Percentiles rank a stretch among this genome's conserved stretches.
These are phyloP conservation scores for Kalmusia sp. DNA, from an alignment of 2,329 filamentous ascomycete species.

Conservation along the genomic window DNA sequence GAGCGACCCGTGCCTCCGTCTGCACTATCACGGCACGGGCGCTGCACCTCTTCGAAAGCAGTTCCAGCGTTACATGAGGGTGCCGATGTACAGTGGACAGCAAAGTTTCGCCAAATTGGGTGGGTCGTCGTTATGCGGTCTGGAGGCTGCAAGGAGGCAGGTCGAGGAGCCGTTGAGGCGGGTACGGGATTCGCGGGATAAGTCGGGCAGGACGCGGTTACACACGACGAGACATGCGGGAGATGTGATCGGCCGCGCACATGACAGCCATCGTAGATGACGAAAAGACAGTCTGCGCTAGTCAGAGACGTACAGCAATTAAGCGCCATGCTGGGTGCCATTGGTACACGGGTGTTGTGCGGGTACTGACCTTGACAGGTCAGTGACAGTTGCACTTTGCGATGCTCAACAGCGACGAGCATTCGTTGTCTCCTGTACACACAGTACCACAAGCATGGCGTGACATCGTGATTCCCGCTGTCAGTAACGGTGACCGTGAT, in stretches of 20 bases:
- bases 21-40: too few species aligned
- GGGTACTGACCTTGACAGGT: conserved; percentile 38
- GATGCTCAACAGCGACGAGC: conserved; percentile 11
- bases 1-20: conserved; percentile 7
- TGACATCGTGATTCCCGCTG: conserved; percentile 39
- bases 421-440: conserved; percentile 16
- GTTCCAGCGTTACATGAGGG: conserved; percentile 26
- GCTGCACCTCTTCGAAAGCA: conserved; percentile 29
- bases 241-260: conserved; percentile 22
- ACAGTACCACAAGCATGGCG: conserved; percentile 31
- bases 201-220: conserved; percentile 35
- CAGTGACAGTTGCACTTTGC: conserved; percentile 33
- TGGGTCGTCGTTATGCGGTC: conserved; percentile 5
- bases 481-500: conserved; percentile 30
- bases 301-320: conserved; percentile 27
- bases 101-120: conserved; percentile 13
- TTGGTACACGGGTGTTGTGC: conserved; percentile 22
- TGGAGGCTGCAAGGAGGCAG: conserved; percentile 26
- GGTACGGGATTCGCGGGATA: conserved; percentile 37
- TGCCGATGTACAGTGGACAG: conserved; percentile 12
- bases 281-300: conserved; percentile 24
- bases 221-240: conserved; percentile 14
- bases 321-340: conserved; percentile 16
- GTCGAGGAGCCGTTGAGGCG: conserved; percentile 20
- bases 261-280: conserved; percentile 26